These are phyloP conservation scores for Eimeria acervulina DNA, from an alignment of 169 alveolate genomes.

Conservation along the genomic window DNA sequence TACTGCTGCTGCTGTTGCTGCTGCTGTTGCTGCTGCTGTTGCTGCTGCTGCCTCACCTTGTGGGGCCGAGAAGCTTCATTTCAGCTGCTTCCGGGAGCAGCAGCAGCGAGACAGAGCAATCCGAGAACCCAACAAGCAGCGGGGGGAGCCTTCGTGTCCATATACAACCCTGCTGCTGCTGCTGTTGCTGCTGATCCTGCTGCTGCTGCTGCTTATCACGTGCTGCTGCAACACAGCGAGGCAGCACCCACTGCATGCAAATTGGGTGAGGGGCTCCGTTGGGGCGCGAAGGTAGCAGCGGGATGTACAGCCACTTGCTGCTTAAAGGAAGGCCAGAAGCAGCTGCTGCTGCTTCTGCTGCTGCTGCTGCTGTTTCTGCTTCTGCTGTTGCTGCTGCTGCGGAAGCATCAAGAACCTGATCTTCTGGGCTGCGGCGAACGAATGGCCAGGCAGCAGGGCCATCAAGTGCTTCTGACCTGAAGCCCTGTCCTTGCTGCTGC, in stretches of 20 bases:
- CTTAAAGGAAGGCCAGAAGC: slow-evolving; percentile 45
- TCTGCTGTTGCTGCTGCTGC: slow-evolving; percentile 55
- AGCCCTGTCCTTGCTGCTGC: neutral
- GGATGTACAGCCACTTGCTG: slow-evolving; percentile 35
- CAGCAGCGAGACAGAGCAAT: slow-evolving; percentile 30
- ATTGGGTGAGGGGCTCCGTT: neutral
- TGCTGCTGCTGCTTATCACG: slow-evolving; percentile 22
- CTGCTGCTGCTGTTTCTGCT: slow-evolving; percentile 49
- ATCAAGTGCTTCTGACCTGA: neutral
- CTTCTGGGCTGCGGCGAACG: neutral
- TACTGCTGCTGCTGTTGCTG: neutral
- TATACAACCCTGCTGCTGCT: slow-evolving; percentile 14
- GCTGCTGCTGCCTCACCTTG: slow-evolving; percentile 33
- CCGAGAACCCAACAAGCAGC: slow-evolving; percentile 20
- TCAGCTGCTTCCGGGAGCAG: neutral
- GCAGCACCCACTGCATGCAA: slow-evolving; percentile 63
- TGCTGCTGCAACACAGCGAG: slow-evolving; percentile 22
- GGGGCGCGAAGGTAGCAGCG: neutral
- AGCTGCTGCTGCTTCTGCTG: slow-evolving; percentile 48
- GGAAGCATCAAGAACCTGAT: neutral
- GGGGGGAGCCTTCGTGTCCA: neutral
- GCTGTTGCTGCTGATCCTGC: slow-evolving; percentile 25
- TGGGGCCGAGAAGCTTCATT: slow-evolving; percentile 31
- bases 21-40: neutral
- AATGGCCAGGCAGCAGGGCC: neutral